Base-by-base conservation (phyloP, 768 basidiomycete genomes). In the Lepiota venenata region DNA sequence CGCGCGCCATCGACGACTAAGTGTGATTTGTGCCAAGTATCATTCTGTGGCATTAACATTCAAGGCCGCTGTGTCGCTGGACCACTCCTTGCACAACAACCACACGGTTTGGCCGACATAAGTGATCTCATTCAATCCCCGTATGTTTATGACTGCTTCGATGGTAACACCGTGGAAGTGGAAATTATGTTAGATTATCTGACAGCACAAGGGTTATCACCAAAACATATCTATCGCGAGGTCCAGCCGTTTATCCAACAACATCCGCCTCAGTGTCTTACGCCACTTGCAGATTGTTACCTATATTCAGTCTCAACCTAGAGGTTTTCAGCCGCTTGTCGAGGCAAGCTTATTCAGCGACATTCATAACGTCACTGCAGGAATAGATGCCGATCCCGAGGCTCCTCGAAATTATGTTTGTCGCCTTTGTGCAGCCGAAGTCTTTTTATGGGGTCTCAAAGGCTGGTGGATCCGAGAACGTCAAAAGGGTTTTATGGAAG, bases 401-500 rank as follows among this genome's bases (percentile, higher is more conserved):
- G 76, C 80, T 2, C 81, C 86, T n/a, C 79, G 85, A 20, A 75
- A 66, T 43, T 78, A 73, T 45, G 81, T 85, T 40, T 93, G 90
- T 64, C 74, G 90, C 58, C 68, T 81, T 39, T 93, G 90, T 63
- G 87, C 91, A 1, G 75, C 83, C 0, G 88, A 91, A 64, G 78
- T 91, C 2, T 72, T 92, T 15, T 71, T 91, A 2, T 88, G 83
- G 74, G 90, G 90, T 10, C 63, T 92, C 41, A 82, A 77, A 56
- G 88, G 85, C 37, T 93, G 90, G 90, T 92, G 91, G 89, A 70
- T 91, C 32, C 74, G 85, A 47, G 89, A 92, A 67, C 80, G 90
- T 25, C 77, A 74, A 69, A 87, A 84, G 61, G 89, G 85, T 14
- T 77, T 80, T 58, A 66, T 87, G 49, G 83, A 84, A 39, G 76